Percentiles rank a stretch among this genome's conserved stretches.
These are phyloP conservation scores for Miscanthus lutarioriparius DNA, from an alignment of 176 grass and related monocot genomes.

Conservation along the genomic window DNA sequence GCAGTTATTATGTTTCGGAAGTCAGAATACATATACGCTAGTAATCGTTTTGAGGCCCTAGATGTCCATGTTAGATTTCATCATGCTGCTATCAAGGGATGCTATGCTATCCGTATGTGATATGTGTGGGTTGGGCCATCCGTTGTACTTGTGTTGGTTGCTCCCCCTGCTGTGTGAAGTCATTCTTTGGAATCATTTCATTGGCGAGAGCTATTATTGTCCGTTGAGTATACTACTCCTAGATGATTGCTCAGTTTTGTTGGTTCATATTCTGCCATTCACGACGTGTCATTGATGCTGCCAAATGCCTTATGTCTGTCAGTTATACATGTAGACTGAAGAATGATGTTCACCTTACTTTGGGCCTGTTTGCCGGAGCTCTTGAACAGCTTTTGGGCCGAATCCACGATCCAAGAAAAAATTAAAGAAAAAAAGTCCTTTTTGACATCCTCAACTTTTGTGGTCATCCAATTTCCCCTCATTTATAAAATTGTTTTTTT, in stretches of 20 bases:
- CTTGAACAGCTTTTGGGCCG: neutral
- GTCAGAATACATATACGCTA: slow-evolving; percentile 27
- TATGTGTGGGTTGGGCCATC: slow-evolving; percentile 10
- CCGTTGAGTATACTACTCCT: neutral
- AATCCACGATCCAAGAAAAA: neutral
- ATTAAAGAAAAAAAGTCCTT: too few species aligned
- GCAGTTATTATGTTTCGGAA: slow-evolving; percentile 24
- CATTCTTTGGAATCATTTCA: slow-evolving; percentile 33
- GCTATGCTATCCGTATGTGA: neutral
- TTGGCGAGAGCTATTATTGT: slow-evolving; percentile 31
- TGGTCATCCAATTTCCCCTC: too few species aligned
- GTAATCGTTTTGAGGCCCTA: slow-evolving; percentile 30
- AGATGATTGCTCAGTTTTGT: neutral
- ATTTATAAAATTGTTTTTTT: too few species aligned
- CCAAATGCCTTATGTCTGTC: neutral
- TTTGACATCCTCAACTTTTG: too few species aligned
- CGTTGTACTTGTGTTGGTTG: slow-evolving; percentile 31
- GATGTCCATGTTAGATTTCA: slow-evolving; percentile 19
- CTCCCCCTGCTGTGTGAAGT: neutral
- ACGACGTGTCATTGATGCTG: neutral
- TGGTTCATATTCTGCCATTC: neutral
- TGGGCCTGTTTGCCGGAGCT: neutral
- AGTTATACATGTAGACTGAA: neutral
- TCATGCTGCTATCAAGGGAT: neutral
- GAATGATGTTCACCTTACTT: neutral